Evolutionary conservation across 352 stramenopile species (phyloP).

Genomic region (Phytophthora meadii): DNA sequence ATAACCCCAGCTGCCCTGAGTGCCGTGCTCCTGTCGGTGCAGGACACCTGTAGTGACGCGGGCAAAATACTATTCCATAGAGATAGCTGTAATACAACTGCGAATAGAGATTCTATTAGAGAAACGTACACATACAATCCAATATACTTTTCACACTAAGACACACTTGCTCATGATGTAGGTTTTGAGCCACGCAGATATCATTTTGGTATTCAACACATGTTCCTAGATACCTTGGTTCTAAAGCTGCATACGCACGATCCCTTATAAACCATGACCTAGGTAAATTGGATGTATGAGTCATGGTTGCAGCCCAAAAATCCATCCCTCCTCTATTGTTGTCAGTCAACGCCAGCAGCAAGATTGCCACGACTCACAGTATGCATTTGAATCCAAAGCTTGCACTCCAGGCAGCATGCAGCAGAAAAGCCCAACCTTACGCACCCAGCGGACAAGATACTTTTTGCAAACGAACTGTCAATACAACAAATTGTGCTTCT

Average conservation of each 20-base stretch:
- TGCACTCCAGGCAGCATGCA: background rate
- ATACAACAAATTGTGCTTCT: background rate
- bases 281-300: too few species aligned
- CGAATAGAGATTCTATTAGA: too few species aligned
- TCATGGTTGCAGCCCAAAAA: background rate
- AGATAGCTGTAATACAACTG: background rate
- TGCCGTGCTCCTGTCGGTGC: conserved; percentile 53
- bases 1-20: conserved; percentile 65
- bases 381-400: too few species aligned
- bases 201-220: too few species aligned
- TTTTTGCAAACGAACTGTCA: conserved; percentile 6
- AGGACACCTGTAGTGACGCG: background rate
- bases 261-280: too few species aligned
- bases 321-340: background rate
- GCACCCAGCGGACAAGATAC: conserved; percentile 9
- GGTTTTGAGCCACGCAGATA: too few species aligned
- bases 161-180: too few species aligned
- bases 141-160: background rate
- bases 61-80: conserved; percentile 3
- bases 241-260: too few species aligned
- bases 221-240: background rate
- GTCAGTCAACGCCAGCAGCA: background rate
- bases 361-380: background rate
- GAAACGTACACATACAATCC: too few species aligned
- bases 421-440: background rate